Evolutionary conservation across 2,329 filamentous ascomycete genomes (phyloP), one percentile per base, ranked within the genome.

Genomic region (Polytolypa hystricis): DNA sequence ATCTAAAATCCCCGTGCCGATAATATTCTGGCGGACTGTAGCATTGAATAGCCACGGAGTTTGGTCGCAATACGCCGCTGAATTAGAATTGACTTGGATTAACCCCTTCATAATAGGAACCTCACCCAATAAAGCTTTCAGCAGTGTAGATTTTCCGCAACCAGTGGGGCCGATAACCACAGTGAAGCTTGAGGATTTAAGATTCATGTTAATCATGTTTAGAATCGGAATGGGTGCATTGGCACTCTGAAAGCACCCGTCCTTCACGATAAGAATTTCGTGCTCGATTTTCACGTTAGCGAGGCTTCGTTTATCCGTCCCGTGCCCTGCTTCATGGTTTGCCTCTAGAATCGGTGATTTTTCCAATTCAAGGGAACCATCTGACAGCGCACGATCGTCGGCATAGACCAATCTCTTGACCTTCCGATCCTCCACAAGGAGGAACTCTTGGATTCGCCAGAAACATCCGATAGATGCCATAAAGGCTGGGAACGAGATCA

Each of bases 61-160:
- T 37, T 64, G 61, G 33, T 60, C 58, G 43, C 62, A 65, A 41
- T 55, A 66, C 4, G 62, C 60, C 12, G 63, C 47, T 28, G 54
- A 53, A 4, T 47, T 31, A 1, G 53, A 50, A 0, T 50, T 42
- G 15, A 60, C 30, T 11, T 54, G 46, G n/a, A 63, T 49, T 4
- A 44, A 49, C 12, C 64, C 64, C 14, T 47, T 38, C 4, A 52
- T 35, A 18, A 49, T 53, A 3, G 58, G 54, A 0, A 62, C 53
- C 39, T 69, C 66, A 17, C 65, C 63, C 0, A 69, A 55, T 11
- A 69, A 47, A 12, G 57, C 55, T 39, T 65, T 64, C 4, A 67
- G 54, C 4, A 73, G 47, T 3, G 67, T 70, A 12, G 69, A 70
- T 41, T 73, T 73, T 3, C 69, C 70, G 40, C 64, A 70, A 4